Conservation (phyloP, 345 rosid genomes). For the Cardamine occulta region DNA sequence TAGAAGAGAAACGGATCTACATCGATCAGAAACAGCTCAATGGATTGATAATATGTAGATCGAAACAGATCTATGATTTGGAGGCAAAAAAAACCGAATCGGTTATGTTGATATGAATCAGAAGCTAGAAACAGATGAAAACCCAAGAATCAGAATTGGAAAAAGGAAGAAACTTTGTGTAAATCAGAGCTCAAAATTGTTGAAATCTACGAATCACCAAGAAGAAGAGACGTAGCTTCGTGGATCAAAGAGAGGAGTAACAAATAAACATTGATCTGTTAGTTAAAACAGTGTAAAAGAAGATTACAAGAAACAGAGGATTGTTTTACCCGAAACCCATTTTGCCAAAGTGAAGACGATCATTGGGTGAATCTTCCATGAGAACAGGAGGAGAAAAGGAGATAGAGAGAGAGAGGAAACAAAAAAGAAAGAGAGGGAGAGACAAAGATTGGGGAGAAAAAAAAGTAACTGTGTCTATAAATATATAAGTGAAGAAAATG, state of each 20-base stretch:
- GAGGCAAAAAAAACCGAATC: neutral
- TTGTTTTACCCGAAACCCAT: slow-evolving; percentile 80
- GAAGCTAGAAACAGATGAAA: slow-evolving; percentile 1
- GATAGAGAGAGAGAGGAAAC: too few relatives aligned
- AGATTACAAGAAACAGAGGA: slow-evolving; percentile 21
- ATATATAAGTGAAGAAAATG: neutral
- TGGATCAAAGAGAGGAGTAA: slow-evolving; percentile 18
- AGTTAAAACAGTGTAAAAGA: neutral
- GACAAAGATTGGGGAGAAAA: neutral
- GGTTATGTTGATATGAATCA: neutral
- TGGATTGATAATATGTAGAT: neutral
- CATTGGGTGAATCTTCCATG: slow-evolving; percentile 77
- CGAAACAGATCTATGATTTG: slow-evolving; percentile 29
- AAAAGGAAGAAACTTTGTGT: slow-evolving; percentile 14
- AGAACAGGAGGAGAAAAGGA: slow-evolving; percentile 40
- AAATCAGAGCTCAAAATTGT: neutral
- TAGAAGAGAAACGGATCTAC: slow-evolving; percentile 6
- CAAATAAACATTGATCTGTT: slow-evolving; percentile 29
- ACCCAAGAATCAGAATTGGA: slow-evolving; percentile 13
- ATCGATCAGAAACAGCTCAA: slow-evolving; percentile 15
- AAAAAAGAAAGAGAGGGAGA: neutral
- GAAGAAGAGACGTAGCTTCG: neutral
- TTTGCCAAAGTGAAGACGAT: slow-evolving; percentile 84
- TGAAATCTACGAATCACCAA: slow-evolving; percentile 16
- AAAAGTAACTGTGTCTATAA: neutral